Evolutionary conservation across 768 basidiomycete species (phyloP).

Genomic region (Serendipita vermifera): DNA sequence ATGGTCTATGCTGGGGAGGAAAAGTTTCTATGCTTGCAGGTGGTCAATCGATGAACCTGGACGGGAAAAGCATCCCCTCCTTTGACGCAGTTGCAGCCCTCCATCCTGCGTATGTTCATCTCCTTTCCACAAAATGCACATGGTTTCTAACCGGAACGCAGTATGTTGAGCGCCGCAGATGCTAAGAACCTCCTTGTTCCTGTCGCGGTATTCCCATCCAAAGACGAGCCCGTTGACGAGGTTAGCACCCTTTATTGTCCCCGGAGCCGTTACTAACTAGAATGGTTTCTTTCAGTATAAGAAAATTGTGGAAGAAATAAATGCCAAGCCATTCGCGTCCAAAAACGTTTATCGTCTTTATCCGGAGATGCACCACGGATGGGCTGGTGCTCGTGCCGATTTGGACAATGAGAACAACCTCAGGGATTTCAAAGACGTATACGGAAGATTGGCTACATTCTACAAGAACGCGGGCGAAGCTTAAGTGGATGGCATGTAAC

Average conservation of each 20-base stretch:
- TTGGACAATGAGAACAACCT: conserved; percentile 43
- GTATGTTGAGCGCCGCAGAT: conserved; percentile 41
- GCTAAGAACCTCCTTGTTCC: conserved; percentile 40
- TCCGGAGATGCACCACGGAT: conserved; percentile 44
- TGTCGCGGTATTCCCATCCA: conserved; percentile 41
- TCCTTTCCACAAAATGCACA: not conserved
- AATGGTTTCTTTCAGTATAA: conserved; percentile 28
- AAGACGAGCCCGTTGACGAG: conserved; percentile 44
- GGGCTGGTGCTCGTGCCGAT: conserved; percentile 49
- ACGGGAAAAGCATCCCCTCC: conserved; percentile 26
- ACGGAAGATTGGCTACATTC: conserved; percentile 36
- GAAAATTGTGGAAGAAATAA: conserved; percentile 36
- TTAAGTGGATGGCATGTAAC: no score
- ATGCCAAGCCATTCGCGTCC: conserved; percentile 37
- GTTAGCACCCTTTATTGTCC: conserved; percentile 23
- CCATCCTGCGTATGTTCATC: conserved; percentile 46
- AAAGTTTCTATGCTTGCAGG: conserved; percentile 37
- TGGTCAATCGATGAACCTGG: conserved; percentile 17
- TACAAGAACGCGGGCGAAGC: conserved; percentile 26
- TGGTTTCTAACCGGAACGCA: conserved; percentile 15
- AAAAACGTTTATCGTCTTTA: conserved; percentile 41
- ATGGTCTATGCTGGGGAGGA: conserved; percentile 43
- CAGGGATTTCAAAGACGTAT: conserved; percentile 49
- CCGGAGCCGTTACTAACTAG: not conserved
- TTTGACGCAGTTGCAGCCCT: conserved; percentile 38